Evolutionary conservation across 345 rosid species (phyloP).

Genomic region (Gossypium stocksii): DNA sequence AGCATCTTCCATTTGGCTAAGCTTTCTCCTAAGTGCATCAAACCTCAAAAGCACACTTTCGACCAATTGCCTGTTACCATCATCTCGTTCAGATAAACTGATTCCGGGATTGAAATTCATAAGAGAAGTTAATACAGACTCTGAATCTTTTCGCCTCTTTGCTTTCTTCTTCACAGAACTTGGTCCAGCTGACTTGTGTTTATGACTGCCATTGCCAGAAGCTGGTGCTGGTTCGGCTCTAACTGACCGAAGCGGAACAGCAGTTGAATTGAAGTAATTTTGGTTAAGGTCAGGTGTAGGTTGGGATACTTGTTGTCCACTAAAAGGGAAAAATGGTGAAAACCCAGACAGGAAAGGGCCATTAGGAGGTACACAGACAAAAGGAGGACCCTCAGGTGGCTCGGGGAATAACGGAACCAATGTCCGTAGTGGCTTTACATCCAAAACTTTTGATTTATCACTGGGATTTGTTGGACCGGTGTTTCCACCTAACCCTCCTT

Average conservation of each 20-base stretch:
- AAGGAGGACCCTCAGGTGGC: conserved; percentile 37
- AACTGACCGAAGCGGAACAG: conserved; percentile 56
- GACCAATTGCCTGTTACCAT: conserved; percentile 43
- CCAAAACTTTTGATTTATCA: conserved; percentile 4
- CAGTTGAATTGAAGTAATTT: conserved; percentile 27
- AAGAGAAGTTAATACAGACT: background rate
- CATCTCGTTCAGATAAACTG: conserved; percentile 31
- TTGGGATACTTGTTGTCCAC: conserved; percentile 23
- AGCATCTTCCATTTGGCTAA: conserved; percentile 45
- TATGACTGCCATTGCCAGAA: conserved; percentile 22
- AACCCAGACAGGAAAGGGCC: conserved; percentile 65
- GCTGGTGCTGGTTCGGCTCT: conserved; percentile 22
- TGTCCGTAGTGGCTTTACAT: background rate
- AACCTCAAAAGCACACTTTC: conserved; percentile 35
- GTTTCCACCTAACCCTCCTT: conserved; percentile 3
- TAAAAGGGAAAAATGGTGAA: conserved; percentile 66
- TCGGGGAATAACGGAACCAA: conserved; percentile 35
- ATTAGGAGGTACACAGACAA: conserved; percentile 44
- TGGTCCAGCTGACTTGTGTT: background rate
- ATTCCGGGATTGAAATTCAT: conserved; percentile 26
- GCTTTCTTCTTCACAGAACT: conserved; percentile 13
- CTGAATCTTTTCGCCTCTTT: conserved; percentile 16
- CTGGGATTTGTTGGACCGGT: background rate
- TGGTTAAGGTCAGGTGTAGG: conserved; percentile 42
- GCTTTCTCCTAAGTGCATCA: conserved; percentile 46